Evolutionary conservation across 805 yeast genomes (phyloP).

Genomic region (Starmerella sp.): DNA sequence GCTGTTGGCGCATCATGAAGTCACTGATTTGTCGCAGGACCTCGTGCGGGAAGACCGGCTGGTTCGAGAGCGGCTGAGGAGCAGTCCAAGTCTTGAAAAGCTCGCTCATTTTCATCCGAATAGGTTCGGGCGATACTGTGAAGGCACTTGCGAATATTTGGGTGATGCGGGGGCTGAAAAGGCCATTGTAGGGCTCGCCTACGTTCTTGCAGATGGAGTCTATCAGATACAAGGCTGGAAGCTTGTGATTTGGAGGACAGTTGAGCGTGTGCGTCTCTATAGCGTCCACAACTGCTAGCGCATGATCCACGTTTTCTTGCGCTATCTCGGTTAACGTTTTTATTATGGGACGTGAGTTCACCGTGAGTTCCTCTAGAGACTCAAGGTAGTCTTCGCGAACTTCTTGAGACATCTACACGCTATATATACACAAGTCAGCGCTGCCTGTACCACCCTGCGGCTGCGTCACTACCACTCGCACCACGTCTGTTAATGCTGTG

Average conservation of each 20-base stretch:
- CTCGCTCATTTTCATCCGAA: conserved; percentile 60
- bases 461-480: background rate
- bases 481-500: too few relatives aligned
- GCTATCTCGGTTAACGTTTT: conserved; percentile 76
- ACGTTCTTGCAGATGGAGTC: conserved; percentile 88
- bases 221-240: conserved; percentile 70
- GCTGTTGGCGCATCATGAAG: conserved; percentile 36
- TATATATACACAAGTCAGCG: conserved; percentile 6
- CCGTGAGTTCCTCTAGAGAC: conserved; percentile 65
- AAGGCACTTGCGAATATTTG: conserved; percentile 65
- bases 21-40: conserved; percentile 62
- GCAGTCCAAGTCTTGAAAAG: conserved; percentile 82
- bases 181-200: conserved; percentile 78
- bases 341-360: conserved; percentile 83
- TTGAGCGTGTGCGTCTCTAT: conserved; percentile 61
- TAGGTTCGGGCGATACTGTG: conserved; percentile 63
- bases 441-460: background rate
- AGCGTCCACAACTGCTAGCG: conserved; percentile 65
- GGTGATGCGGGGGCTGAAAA: conserved; percentile 60
- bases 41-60: conserved; percentile 60
- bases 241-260: conserved; percentile 73
- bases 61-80: conserved; percentile 46
- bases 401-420: conserved; percentile 19
- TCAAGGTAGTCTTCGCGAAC: conserved; percentile 53
- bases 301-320: conserved; percentile 66